Conservation (phyloP, 805 yeast genomes). For the Wickerhamiella hasegawae region DNA sequence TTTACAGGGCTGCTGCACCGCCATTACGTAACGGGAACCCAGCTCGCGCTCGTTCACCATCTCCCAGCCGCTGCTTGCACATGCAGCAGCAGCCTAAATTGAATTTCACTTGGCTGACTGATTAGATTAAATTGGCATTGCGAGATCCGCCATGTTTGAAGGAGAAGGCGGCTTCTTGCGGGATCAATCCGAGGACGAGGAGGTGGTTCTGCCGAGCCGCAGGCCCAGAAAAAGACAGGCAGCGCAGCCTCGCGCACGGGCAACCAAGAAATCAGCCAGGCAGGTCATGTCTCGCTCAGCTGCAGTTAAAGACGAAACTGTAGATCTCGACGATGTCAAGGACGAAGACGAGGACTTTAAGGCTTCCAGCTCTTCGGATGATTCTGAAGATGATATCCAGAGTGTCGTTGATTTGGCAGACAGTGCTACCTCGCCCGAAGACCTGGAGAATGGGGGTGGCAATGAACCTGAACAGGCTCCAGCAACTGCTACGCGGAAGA, state of each 20-base stretch:
- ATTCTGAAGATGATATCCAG: constrained; percentile 1
- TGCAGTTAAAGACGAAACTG: background rate
- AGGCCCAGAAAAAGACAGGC: background rate
- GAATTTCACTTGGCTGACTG: background rate
- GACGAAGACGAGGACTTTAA: background rate
- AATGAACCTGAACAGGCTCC: background rate
- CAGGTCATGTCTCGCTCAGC: background rate
- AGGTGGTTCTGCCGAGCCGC: background rate
- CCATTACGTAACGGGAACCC: background rate
- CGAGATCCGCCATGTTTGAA: background rate
- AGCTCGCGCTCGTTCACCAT: background rate
- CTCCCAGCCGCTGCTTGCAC: background rate
- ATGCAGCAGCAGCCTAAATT: too few relatives aligned
- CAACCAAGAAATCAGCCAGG: background rate
- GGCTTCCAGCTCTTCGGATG: constrained; percentile 1
- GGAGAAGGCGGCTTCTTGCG: background rate
- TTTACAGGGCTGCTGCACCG: background rate
- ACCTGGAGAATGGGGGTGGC: background rate
- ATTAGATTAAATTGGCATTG: background rate
- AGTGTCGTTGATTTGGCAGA: constrained; percentile 3
- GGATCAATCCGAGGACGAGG: background rate
- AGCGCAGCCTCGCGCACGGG: background rate
- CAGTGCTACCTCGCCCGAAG: background rate
- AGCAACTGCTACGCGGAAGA: background rate
- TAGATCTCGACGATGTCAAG: background rate